Base-by-base conservation (phyloP, 768 basidiomycete genomes). In the Amanita inopinata region DNA sequence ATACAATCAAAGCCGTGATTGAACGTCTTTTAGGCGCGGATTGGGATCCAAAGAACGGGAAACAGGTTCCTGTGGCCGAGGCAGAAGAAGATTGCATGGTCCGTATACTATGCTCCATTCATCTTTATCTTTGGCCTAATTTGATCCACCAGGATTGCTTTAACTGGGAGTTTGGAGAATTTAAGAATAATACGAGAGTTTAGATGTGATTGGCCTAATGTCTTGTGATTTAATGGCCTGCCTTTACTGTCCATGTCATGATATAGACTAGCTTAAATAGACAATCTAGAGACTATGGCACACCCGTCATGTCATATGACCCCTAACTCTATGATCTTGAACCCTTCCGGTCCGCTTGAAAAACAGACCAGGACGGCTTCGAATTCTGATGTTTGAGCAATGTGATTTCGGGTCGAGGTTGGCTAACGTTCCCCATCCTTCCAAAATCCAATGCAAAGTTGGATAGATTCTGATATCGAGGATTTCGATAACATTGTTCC, bases 41-140 rank as follows among this genome's bases (percentile, higher is more conserved):
- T 54, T 65, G 62, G 63, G 59, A 61, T n/a, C 55, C 38, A 15
- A 61, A 49, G 52, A 56, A 52, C 28, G 60, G 52, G 35, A 51
- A 45, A 43, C 61, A 65, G 15, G 71, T 78, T 12, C 79, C 79
- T 0, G 61, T 59, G 0, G 57, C 64, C 2, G 67, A 68, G 33
- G 63, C 63, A n/a, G 73, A 83, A 51, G 65, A 69, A 10, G 76
- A 83, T 48, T 88, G 85, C 53, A 64, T 77, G 43, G 81, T 83
- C 50, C 45, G 77, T 68, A 2, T 33, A 12, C 15, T 31, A 6
- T 30, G 2, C 15, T 28, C 20, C 3, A 14, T 3, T 7, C 7
- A 28, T n/a, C n/a, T 28, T 11, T 31, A 46, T 34, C 22, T 8
- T 46, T 15, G 39, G 25, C 19, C 22, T 43, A 10, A 41, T 30